Base-by-base conservation (phyloP, 176 grass and related monocot genomes). In the Ampelocalamus luodianensis region DNA sequence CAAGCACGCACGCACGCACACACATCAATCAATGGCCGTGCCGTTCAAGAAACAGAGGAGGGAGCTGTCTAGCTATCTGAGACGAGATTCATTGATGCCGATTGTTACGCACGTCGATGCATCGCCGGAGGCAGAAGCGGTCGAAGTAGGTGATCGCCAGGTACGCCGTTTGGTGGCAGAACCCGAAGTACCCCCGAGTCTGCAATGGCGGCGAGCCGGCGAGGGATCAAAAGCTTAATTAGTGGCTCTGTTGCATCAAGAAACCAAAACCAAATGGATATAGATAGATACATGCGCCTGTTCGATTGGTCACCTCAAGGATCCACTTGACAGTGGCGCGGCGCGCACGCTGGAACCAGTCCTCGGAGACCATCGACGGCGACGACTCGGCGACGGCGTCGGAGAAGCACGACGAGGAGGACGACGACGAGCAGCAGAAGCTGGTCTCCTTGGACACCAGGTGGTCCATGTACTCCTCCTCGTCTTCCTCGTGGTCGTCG, bases 81-180 rank as follows among this genome's bases (percentile, higher is more conserved):
- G 39, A 17, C 8, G 51, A 43, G 72, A 83, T 56, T 24, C n/a
- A n/a, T 26, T 65, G 65, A 27, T 48, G n/a, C 0, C 29, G 36
- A 49, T 56, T 32, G 48, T 77, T 36, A 72, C 92, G 77, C 83
- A 74, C 92, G 67, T 95, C 93, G 46, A 95, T 83, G 80, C 79
- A 85, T 45, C 91, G 87, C 71, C 65, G 82, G 58, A 85, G 72
- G 27, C 83, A 95, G 93, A 95, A 98, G 53, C 91, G 91, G 89
- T 98, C 96, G 18, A 98, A 92, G 86, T 92, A 98, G 39, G 85
- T 55, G 37, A 95, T 55, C 0, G 96, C 96, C 3, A 92, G 78
- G 80, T 92, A 98, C 44, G 96, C 90, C 70, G 96, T 95, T 77
- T 87, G 87, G 71, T 84, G 87, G 72, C 80, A 23, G 87, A 98